Conservation (phyloP, 768 basidiomycete genomes). For the Tylopilus intermedius region DNA sequence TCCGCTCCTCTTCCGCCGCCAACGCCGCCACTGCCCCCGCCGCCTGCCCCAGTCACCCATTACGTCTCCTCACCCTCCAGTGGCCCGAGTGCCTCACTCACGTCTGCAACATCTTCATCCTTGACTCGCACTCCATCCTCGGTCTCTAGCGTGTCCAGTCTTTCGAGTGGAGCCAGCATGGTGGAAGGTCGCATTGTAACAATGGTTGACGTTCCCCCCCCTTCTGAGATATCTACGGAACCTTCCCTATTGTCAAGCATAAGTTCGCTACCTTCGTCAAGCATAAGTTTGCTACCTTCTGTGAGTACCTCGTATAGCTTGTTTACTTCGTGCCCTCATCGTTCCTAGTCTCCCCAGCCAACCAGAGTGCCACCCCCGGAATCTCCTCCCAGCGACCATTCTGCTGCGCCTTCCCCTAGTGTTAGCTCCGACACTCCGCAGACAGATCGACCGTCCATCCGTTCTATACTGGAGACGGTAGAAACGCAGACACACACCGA, state of each 20-base stretch:
- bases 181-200: conserved; percentile 28
- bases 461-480: conserved; percentile 41
- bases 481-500: conserved; percentile 37
- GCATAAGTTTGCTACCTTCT: conserved; percentile 20
- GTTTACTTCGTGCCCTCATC: background rate
- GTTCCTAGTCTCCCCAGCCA: conserved; percentile 30
- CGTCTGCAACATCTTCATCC: conserved; percentile 27
- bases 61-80: conserved; percentile 32
- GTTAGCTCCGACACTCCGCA: conserved; percentile 49
- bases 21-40: background rate
- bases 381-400: conserved; percentile 15
- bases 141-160: conserved; percentile 39
- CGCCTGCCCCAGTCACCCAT: conserved; percentile 19
- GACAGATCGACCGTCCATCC: conserved; percentile 46
- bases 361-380: conserved; percentile 25
- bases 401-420: conserved; percentile 40
- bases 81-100: conserved; percentile 30
- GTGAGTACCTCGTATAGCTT: conserved; percentile 31
- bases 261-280: conserved; percentile 33
- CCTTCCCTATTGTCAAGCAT: conserved; percentile 51
- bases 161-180: conserved; percentile 37
- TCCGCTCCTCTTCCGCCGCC: conserved; percentile 5
- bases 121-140: conserved; percentile 37
- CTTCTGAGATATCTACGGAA: conserved; percentile 44
- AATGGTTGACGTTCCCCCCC: conserved; percentile 14